These are phyloP conservation scores for Aciculosporium take DNA, from an alignment of 2,329 filamentous ascomycete species.

Conservation along the genomic window DNA sequence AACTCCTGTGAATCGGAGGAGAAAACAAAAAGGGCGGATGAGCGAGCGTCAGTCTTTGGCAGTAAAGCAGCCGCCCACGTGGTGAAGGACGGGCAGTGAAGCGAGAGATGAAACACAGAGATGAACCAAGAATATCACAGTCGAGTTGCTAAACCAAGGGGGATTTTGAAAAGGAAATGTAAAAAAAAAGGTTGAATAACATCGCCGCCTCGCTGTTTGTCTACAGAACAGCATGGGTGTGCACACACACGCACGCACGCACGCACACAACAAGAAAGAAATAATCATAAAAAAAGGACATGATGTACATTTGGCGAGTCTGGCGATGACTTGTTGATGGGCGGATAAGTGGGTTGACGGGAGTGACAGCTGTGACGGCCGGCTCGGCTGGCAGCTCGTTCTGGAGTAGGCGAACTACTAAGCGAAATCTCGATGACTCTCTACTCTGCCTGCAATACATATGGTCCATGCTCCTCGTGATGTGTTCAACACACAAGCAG, in stretches of 20 bases:
- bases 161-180: background rate
- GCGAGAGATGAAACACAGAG: background rate
- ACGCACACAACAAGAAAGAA: background rate
- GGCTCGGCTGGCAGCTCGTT: background rate
- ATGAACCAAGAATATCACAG: background rate
- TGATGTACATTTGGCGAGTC: background rate
- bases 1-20: background rate
- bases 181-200: background rate
- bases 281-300: background rate
- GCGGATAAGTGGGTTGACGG: background rate
- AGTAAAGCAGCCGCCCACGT: background rate
- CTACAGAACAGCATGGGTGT: background rate
- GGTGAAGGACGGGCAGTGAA: background rate
- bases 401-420: background rate
- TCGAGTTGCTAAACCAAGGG: background rate
- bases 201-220: background rate
- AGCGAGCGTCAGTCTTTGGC: background rate
- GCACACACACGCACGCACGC: background rate
- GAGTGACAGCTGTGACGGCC: constrained; percentile 2
- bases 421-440: background rate
- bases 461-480: no score
- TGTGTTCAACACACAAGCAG: no score
- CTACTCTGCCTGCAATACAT: background rate
- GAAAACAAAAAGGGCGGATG: background rate
- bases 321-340: background rate